These are phyloP conservation scores for Wallacemonas sp. DNA, from an alignment of 208 protist species.

Conservation along the genomic window DNA sequence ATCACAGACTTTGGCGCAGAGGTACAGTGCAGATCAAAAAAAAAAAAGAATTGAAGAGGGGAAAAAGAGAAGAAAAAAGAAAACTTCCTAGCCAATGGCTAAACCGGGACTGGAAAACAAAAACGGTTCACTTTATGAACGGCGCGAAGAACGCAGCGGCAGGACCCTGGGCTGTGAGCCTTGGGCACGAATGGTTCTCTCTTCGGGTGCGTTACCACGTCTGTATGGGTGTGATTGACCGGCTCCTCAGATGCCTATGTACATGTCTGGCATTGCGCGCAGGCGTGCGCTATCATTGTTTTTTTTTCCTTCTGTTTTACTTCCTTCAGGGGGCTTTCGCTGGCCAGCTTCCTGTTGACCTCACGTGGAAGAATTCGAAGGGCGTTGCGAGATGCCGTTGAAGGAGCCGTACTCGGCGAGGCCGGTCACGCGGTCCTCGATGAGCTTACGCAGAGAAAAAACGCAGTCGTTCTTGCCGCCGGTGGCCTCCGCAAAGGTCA, in stretches of 20 bases:
- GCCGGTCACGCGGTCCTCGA: constrained; percentile 5
- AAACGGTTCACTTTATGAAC: too few relatives aligned
- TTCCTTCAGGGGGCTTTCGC: not conserved
- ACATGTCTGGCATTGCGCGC: not conserved
- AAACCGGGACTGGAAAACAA: too few relatives aligned
- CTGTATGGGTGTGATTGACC: too few relatives aligned
- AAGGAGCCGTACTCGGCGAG: constrained; percentile 10
- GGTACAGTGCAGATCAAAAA: constrained; percentile 3
- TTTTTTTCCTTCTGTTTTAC: constrained; percentile 18
- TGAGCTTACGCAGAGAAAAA: constrained; percentile 35
- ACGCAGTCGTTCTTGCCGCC: constrained; percentile 55
- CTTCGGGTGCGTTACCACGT: too few relatives aligned
- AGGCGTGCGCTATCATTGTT: not conserved
- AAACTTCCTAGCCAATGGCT: too few relatives aligned
- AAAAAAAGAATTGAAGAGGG: constrained; percentile 21
- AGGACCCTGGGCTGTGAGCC: too few relatives aligned
- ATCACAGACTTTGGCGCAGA: too few relatives aligned
- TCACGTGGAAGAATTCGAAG: not conserved
- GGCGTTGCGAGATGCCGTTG: constrained; percentile 1
- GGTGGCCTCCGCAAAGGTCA: constrained; percentile 47
- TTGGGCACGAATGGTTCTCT: too few relatives aligned
- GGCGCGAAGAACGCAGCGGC: too few relatives aligned
- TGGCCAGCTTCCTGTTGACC: not conserved
- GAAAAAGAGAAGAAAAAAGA: constrained; percentile 21
- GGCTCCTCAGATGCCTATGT: too few relatives aligned